Evolutionary conservation across 2,329 filamentous ascomycete genomes (phyloP).

Genomic region (Sarocladiaceae sp.): DNA sequence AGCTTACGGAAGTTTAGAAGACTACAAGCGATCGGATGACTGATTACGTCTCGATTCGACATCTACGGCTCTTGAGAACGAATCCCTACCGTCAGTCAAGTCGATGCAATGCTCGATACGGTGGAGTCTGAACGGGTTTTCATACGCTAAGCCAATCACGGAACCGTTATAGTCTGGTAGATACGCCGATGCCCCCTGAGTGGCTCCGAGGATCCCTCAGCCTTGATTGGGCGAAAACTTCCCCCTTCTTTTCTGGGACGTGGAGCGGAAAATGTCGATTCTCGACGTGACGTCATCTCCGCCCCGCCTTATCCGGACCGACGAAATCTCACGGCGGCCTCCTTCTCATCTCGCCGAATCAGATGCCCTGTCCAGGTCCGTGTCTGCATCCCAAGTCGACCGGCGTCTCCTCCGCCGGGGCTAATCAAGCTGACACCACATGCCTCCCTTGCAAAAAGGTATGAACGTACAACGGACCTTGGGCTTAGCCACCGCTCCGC

Average conservation of each 20-base stretch:
- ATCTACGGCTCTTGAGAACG: too few relatives aligned
- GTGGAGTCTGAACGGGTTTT: neutral
- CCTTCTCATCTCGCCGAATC: neutral
- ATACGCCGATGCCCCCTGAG: neutral
- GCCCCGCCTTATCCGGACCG: constrained; percentile 1
- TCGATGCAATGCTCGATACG: neutral
- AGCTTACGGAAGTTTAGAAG: too few relatives aligned
- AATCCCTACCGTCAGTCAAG: too few relatives aligned
- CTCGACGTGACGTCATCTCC: neutral
- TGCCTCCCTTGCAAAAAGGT: too few relatives aligned
- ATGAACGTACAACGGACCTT: too few relatives aligned
- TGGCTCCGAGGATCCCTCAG: too few relatives aligned
- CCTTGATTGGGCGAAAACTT: neutral
- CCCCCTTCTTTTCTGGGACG: neutral
- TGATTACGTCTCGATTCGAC: too few relatives aligned
- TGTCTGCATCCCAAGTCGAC: neutral
- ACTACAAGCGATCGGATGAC: too few relatives aligned
- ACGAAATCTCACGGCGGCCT: neutral
- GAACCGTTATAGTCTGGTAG: neutral
- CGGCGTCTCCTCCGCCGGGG: constrained; percentile 1
- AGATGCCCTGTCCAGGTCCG: neutral
- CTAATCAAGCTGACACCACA: too few relatives aligned
- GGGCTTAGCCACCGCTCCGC: neutral
- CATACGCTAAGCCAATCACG: neutral
- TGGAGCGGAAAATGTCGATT: constrained; percentile 1